A percentile compares a stretch with the other conserved stretches of the same genome.
Conservation (phyloP, 345 rosid genomes). For the Aegle marmelos region DNA sequence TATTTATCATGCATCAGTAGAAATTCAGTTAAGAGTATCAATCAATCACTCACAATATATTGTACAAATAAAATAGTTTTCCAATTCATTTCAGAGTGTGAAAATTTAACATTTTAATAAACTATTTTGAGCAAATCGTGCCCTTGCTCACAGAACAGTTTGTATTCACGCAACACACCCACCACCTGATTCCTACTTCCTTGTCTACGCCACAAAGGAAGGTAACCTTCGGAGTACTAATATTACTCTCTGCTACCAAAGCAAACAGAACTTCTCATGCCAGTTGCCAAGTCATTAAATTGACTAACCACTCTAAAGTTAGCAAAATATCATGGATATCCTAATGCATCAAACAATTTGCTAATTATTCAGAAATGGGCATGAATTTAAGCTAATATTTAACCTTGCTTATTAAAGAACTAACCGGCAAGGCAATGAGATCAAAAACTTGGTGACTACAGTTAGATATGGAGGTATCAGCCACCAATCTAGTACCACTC, state of each 20-base stretch:
- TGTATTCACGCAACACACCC: neutral
- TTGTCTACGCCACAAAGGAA: neutral
- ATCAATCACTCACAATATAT: neutral
- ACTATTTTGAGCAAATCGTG: neutral
- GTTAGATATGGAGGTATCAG: slow-evolving; percentile 64
- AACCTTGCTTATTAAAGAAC: slow-evolving; percentile 22
- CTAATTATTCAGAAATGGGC: neutral
- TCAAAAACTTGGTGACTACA: slow-evolving; percentile 67
- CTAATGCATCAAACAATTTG: neutral
- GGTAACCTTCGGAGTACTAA: neutral
- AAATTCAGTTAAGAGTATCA: neutral
- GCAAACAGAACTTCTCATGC: neutral
- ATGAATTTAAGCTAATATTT: slow-evolving; percentile 1
- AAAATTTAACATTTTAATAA: neutral
- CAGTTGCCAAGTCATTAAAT: neutral
- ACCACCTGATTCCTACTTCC: neutral
- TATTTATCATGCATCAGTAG: neutral
- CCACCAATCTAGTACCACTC: slow-evolving; percentile 66
- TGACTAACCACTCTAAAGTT: neutral
- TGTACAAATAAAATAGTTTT: neutral
- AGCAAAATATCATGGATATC: neutral
- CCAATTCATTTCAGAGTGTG: neutral
- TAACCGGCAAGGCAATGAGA: slow-evolving; percentile 87
- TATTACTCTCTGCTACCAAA: neutral
- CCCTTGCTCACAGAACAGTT: neutral